Evolutionary conservation across 768 basidiomycete species (phyloP), one percentile per base, ranked within the genome.

Genomic region (Phaeotremella skinneri): DNA sequence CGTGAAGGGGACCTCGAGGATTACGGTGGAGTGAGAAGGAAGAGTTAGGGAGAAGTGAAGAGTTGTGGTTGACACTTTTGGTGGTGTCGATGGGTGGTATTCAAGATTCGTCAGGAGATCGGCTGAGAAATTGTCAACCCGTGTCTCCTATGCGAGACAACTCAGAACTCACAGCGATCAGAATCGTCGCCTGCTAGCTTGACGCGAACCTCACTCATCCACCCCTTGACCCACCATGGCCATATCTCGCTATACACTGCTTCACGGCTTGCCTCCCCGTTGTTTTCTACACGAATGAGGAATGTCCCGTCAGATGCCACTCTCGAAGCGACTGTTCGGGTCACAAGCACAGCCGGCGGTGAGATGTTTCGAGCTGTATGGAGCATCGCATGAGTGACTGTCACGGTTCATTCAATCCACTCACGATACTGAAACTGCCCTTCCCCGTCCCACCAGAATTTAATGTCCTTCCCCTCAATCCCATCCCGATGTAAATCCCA

Each of bases 171-270:
- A 59, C 62, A 50, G 58, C 59, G 59, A 66, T 55, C 27, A 69
- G 64, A 47, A 21, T 52, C 49, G 0, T 58, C 67, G 5, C 83
- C 84, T 49, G 84, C 78, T 13, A 85, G 72, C 23, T 77, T 73
- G 0, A 85, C 78, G 20, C 78, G 75, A 52, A 94, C 78, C 5
- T 91, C 91, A 77, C 91, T 88, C 62, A 94, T 79, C 79, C 88
- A 91, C 49, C 90, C 86, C 58, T 90, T 87, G 34, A 97, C 81
- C 69, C 91, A 85, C 85, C 92, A 94, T 3, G 94, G 96, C 82
- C 93, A 86, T 1, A 88, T 88, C 78, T 98, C 96, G 43, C 92
- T 82, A 76, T 93, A 96, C 7, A 86, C 75, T 0, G 86, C 81
- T 20, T 79, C 74, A 21, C 84, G 64, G 1, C 80, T 63, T 4